These are phyloP conservation scores for Clonostachys rhizophaga DNA, from an alignment of 2,329 filamentous ascomycete species.

Conservation along the genomic window DNA sequence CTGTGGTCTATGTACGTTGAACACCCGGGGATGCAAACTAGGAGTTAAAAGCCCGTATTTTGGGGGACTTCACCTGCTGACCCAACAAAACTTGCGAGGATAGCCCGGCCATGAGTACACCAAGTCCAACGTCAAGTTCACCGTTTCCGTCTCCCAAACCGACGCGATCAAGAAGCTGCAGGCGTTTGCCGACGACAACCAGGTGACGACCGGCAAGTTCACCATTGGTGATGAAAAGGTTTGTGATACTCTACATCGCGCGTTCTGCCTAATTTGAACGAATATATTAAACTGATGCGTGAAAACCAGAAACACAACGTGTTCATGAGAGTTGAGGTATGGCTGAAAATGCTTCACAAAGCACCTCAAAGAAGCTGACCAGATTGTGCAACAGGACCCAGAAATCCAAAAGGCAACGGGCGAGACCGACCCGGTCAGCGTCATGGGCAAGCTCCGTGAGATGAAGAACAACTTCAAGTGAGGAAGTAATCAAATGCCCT, in stretches of 20 bases:
- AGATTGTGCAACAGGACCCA: conserved; percentile 54
- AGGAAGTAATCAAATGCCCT: conserved; percentile 21
- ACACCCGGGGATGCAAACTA: no score
- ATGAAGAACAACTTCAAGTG: conserved; percentile 80
- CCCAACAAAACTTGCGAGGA: neutral
- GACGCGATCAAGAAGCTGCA: conserved; percentile 74
- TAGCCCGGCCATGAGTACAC: conserved; percentile 97
- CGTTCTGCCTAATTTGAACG: neutral
- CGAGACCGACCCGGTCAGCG: conserved; percentile 72
- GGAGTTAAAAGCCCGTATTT: neutral
- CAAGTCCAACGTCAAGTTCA: conserved; percentile 92
- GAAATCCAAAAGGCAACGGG: conserved; percentile 80
- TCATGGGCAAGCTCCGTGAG: conserved; percentile 81
- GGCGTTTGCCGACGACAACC: conserved; percentile 71
- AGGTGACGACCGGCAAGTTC: conserved; percentile 90
- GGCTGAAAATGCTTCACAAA: conserved; percentile 14
- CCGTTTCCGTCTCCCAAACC: conserved; percentile 67
- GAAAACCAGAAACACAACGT: conserved; percentile 75
- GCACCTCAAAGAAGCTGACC: neutral
- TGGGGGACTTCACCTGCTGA: neutral
- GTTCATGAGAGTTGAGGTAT: conserved; percentile 84
- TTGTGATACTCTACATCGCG: conserved; percentile 8
- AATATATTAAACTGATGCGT: conserved; percentile 1
- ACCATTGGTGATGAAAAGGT: conserved; percentile 98
- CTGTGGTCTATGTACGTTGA: conserved; percentile 76